Percentiles rank a stretch among this genome's conserved stretches.
Conservation (phyloP, 208 protist genomes). For the Wallacemonas rigidus region DNA sequence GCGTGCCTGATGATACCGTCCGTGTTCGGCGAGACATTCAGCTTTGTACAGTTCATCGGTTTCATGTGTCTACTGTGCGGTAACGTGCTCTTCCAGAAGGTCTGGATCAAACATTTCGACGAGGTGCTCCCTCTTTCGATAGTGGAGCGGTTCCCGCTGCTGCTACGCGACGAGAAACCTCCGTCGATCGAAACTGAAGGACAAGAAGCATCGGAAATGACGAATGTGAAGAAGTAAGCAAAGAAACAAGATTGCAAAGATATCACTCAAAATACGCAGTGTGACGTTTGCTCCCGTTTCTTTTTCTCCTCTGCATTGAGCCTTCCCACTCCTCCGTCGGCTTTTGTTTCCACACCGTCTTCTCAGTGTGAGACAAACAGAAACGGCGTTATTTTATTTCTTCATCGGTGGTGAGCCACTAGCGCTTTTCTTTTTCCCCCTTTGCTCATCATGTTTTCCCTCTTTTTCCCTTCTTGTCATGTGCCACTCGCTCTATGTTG, state of each 20-base stretch:
- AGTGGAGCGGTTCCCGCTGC: slow-evolving; percentile 31
- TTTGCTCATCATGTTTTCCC: no score
- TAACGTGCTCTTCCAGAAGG: slow-evolving; percentile 68
- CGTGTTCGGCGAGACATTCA: slow-evolving; percentile 72
- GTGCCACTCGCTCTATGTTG: no score
- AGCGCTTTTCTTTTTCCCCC: no score
- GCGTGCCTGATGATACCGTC: slow-evolving; percentile 57
- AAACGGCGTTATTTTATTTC: no score
- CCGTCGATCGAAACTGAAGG: not conserved
- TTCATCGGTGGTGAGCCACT: no score
- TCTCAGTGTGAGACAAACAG: no score
- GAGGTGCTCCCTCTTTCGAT: slow-evolving; percentile 40
- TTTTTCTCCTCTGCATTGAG: no score
- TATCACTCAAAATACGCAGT: not conserved
- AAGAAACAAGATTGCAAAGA: no score
- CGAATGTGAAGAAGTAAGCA: no score
- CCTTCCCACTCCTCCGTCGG: not conserved
- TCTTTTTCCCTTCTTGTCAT: no score
- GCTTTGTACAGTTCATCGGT: slow-evolving; percentile 60
- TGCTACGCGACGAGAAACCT: slow-evolving; percentile 31
- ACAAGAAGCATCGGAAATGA: not conserved
- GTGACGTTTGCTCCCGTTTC: not conserved
- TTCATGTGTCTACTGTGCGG: slow-evolving; percentile 61
- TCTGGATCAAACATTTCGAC: slow-evolving; percentile 48
- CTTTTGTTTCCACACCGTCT: not conserved